Evolutionary conservation across 129 eudicot genomes (phyloP).

Genomic region (Arctium minus): DNA sequence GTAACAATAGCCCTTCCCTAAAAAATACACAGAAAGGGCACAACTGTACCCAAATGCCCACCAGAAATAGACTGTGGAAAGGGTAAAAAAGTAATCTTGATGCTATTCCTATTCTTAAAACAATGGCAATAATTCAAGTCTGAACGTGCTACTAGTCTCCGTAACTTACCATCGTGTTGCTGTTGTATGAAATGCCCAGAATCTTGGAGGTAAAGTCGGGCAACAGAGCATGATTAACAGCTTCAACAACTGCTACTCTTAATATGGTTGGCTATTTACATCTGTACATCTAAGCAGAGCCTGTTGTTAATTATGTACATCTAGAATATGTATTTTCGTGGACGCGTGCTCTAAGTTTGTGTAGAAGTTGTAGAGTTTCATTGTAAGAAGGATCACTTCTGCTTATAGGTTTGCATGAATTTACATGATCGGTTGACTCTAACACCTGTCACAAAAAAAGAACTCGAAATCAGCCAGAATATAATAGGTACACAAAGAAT

Average conservation of each 20-base stretch:
- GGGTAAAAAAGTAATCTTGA: slow-evolving; percentile 17
- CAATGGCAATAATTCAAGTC: not conserved
- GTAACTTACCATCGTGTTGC: not conserved
- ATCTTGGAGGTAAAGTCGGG: not conserved
- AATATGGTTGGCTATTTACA: slow-evolving; percentile 22
- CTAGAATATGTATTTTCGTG: slow-evolving; percentile 23
- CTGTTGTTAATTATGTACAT: not conserved
- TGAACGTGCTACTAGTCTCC: slow-evolving; percentile 16
- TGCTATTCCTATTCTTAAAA: slow-evolving; percentile 3
- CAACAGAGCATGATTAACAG: slow-evolving; percentile 6
- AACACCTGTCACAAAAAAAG: slow-evolving; percentile 53
- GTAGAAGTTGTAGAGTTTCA: slow-evolving; percentile 68
- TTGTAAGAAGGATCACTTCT: slow-evolving; percentile 83
- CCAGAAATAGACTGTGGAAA: not conserved
- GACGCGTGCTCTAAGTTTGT: slow-evolving; percentile 55
- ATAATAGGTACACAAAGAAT: not conserved
- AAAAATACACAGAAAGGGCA: slow-evolving; percentile 22
- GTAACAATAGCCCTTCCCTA: slow-evolving; percentile 6
- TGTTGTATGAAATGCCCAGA: not conserved
- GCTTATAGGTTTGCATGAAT: slow-evolving; percentile 88
- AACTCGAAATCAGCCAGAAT: not conserved
- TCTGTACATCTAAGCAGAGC: not conserved
- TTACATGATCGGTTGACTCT: slow-evolving; percentile 95
- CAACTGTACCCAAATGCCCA: not conserved
- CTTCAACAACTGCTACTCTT: slow-evolving; percentile 5